phyloP scores from a whole-genome alignment of 108 stramenopile genomes.

The Asterionellopsis glacialis region DNA sequence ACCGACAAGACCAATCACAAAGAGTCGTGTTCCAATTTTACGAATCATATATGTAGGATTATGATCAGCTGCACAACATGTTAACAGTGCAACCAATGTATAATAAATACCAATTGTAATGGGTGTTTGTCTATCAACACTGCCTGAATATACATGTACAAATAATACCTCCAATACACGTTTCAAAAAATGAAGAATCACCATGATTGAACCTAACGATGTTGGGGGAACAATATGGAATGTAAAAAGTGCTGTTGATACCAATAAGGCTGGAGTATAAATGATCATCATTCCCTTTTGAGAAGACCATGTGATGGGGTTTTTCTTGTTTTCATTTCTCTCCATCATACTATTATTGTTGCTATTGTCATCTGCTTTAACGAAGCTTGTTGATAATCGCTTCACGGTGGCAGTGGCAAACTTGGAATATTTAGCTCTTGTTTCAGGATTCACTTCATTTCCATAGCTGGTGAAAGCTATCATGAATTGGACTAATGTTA shows the following conservation, averaged over 20 bases:
- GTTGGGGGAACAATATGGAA: slow-evolving; percentile 8
- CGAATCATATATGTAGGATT: not conserved
- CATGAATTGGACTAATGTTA: too few species aligned
- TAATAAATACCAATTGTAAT: slow-evolving; percentile 39
- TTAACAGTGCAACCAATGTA: slow-evolving; percentile 27
- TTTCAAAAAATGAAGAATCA: slow-evolving; percentile 52
- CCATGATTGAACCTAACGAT: slow-evolving; percentile 25
- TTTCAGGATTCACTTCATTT: too few species aligned
- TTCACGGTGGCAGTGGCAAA: slow-evolving; percentile 13
- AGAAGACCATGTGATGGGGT: slow-evolving; percentile 16
- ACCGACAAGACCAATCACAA: slow-evolving; percentile 41
- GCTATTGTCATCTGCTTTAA: too few species aligned
- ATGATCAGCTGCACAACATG: slow-evolving; percentile 14
- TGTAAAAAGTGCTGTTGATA: slow-evolving; percentile 7
- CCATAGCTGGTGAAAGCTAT: too few species aligned
- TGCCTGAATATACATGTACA: slow-evolving; percentile 59
- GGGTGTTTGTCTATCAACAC: slow-evolving; percentile 21
- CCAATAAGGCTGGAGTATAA: slow-evolving; percentile 44
- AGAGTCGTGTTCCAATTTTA: slow-evolving; percentile 19
- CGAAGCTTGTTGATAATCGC: too few species aligned
- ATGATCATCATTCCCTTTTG: slow-evolving; percentile 54
- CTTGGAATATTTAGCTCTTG: slow-evolving; percentile 7
- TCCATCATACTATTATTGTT: too few species aligned
- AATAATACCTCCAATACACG: slow-evolving; percentile 49
- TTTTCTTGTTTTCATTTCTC: slow-evolving; percentile 4